Conservation (phyloP, 108 stramenopile genomes). For the Cyclotella sp. region DNA sequence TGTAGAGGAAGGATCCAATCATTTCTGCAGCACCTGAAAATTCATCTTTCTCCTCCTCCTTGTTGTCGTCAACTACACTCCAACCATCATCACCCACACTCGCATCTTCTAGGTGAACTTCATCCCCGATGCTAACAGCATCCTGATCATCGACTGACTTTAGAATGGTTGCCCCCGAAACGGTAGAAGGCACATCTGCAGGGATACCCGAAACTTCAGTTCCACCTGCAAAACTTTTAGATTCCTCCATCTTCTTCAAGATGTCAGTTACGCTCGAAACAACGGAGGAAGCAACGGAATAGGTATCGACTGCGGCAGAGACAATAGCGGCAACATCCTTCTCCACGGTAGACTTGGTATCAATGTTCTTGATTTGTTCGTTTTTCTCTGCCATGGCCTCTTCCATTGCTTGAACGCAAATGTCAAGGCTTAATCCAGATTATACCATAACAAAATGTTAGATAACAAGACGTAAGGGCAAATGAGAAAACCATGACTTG, state of each 20-base stretch:
- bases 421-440: slow-evolving; percentile 34
- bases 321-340: slow-evolving; percentile 9
- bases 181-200: slow-evolving; percentile 8
- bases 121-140: slow-evolving; percentile 15
- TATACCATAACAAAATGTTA: not conserved
- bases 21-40: slow-evolving; percentile 61
- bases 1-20: slow-evolving; percentile 74
- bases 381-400: slow-evolving; percentile 23
- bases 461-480: not conserved
- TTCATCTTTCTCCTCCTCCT: slow-evolving; percentile 26
- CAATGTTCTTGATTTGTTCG: slow-evolving; percentile 9
- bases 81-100: slow-evolving; percentile 51
- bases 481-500: not conserved
- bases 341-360: not conserved
- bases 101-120: slow-evolving; percentile 36
- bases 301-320: slow-evolving; percentile 14
- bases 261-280: slow-evolving; percentile 18
- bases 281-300: slow-evolving; percentile 52
- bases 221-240: slow-evolving; percentile 10
- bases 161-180: not conserved
- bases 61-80: slow-evolving; percentile 54
- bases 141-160: slow-evolving; percentile 35
- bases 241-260: slow-evolving; percentile 43
- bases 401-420: slow-evolving; percentile 44
- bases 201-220: not conserved